Base-by-base conservation (phyloP, 805 yeast species). In the Candida pseudofarinosa region DNA sequence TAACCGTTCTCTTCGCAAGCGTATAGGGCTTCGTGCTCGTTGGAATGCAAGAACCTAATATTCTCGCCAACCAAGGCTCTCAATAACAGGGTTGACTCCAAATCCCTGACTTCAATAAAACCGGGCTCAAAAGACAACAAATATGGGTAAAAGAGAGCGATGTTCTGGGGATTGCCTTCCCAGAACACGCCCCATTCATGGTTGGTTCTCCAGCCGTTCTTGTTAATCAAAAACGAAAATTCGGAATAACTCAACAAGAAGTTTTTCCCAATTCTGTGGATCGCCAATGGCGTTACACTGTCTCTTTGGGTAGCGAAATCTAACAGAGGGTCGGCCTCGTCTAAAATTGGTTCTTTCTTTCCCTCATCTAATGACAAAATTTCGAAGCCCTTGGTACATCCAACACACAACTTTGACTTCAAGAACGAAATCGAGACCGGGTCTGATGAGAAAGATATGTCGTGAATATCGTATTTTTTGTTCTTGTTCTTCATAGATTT, bases 251-350 rank as follows among this genome's bases (percentile, higher is more conserved):
- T 84, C 50, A 93, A 75, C 55, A 93, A 67, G 60, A 91, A 93
- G 66, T 90, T 93, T 42, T 83, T 81, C 45, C 91, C 93, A 44
- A 93, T 81, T 47, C 96, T 78, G 60, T 91, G 95, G 46, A 93
- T 88, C 3, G 95, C 89, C 62, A 89, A 78, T 15, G 99, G 99
- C 55, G 87, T 86, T 47, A 91, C 75, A 8, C 58, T 53, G 61
- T 88, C 96, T 46, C 85, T 73, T 46, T 80, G 86, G 44, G 81
- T 87, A 12, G 93, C 97, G 69, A 93, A 93, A 57, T 93, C 99
- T 41, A 93, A 73, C 15, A 97, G 88, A 0, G 98, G 95, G 58
- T 93, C 99, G 0, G 98, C 99, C n/a, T 96, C 97, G 66, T 93
- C 98, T 54, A 93, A 71, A 40, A 93, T 76, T 7, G 93, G 81